Evolutionary conservation across 352 stramenopile genomes (phyloP), one percentile per base, ranked within the genome.

Genomic region (Pythium guiyangense): DNA sequence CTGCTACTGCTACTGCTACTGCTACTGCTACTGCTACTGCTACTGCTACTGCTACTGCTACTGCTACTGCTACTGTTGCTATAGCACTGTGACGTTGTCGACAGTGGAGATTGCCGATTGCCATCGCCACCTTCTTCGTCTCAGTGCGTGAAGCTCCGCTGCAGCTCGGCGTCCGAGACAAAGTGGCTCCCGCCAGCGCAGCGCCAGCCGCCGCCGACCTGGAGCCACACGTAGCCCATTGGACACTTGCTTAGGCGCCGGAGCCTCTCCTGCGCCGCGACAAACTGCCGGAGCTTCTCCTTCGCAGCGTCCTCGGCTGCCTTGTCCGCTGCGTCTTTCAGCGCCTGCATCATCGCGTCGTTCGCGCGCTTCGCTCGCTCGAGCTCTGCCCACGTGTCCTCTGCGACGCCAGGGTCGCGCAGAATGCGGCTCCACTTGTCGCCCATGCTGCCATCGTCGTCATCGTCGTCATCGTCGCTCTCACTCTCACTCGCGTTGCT

Each of bases 101-200:
- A 22, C 22, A 22, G 22, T 22, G 22, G 22, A 22, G 22, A 22
- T 17, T 27, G 17, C 29, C 35, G 0, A 42, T n/a, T n/a, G n/a
- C 11, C 10, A 42, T 4, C 35, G 11, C 27, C 49, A 22, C 1
- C 22, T 22, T 22, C 22, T 22, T 22, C n/a, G 44, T 20, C 5
- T 75, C 51, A 86, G 12, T 67, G 26, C 22, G 67, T 88, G 40
- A 87, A 92, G 25, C 74, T 70, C 11, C 62, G 65, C 50, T 89
- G 69, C 0, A 93, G 63, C 54, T 86, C 66, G 1, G 64, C 77
- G 54, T 93, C 72, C 43, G 77, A 88, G 5, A 93, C 83, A 35
- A 72, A 88, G 60, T 96, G 86, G 15, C 64, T 77, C 10, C 88
- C 88, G 27, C 71, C 88, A n/a, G 43, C 67, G 47, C 88, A 96